Base-by-base conservation (phyloP, 441 rosid genomes). In the Gossypium gossypioides region DNA sequence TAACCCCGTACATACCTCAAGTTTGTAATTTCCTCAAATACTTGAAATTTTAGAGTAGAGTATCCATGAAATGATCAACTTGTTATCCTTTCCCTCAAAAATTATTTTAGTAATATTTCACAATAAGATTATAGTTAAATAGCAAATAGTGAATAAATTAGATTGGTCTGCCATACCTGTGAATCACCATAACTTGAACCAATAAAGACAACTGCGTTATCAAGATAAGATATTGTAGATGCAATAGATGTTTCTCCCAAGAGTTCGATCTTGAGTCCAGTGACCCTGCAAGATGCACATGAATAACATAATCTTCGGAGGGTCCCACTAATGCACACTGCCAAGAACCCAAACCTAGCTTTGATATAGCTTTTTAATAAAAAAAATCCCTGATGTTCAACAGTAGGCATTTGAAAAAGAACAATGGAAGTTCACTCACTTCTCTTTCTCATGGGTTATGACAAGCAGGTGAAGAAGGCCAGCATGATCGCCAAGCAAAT, bases 181-280 rank as follows among this genome's bases (percentile, higher is more conserved):
- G 98, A 95, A 84, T 95, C 99, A 62, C 99, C 99, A 83, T 86
- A 92, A 84, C 99, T 95, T 72, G 99, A 95, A 75, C 99, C 99
- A 68, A 95, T 78, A 81, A 82, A 95, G 71, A 92, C 96, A 82
- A 88, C 84, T 13, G 97, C 99, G 79, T 92, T 95, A 81, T 95
- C 99, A 61, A 95, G 93, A 81, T 91, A 95, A 1, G 99, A 95
- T 82, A 95, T 92, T 5, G 87, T 88, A 56, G 98, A 92, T 68
- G 97, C 97, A 78, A 91, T 88, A 58, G 98, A 95, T 13, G 99
- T 95, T 79, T 95, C 99, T 48, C 99, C 99, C 85, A 92, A 79
- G 48, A 86, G 93, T 89, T 95, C 98, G 51, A 91, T 91, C 84
- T 91, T 92, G 52, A 95, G 95, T 69, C 97, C 96, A 56, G 97